A percentile compares a stretch with the other conserved stretches of the same genome.
Evolutionary conservation across 768 basidiomycete species (phyloP).

Genomic region (Ramaria rubella): DNA sequence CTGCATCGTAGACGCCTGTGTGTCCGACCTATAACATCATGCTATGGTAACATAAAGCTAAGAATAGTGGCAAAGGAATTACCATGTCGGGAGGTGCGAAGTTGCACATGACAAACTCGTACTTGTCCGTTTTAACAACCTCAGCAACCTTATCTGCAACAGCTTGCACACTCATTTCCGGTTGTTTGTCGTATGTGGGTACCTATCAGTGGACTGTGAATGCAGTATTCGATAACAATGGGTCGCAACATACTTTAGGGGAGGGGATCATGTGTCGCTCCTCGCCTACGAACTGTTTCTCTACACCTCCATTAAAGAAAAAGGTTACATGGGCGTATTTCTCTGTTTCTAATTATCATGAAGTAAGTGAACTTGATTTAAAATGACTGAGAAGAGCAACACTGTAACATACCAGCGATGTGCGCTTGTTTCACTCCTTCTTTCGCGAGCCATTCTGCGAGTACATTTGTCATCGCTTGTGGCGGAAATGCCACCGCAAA

Average conservation of each 20-base stretch:
- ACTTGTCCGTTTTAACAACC: constrained; percentile 56
- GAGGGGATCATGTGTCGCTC: constrained; percentile 85
- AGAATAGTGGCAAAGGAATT: constrained; percentile 14
- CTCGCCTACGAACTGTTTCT: constrained; percentile 82
- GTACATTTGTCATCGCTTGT: constrained; percentile 86
- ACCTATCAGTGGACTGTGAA: constrained; percentile 34
- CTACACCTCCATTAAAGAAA: constrained; percentile 96
- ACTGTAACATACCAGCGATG: constrained; percentile 55
- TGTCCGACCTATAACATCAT: constrained; percentile 62
- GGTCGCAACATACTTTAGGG: constrained; percentile 47
- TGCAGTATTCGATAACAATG: background rate
- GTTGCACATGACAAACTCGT: constrained; percentile 96
- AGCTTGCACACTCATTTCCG: constrained; percentile 80
- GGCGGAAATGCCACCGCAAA: constrained; percentile 93
- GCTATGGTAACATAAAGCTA: background rate
- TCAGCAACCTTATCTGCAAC: constrained; percentile 94
- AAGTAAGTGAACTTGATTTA: background rate
- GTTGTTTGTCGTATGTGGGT: constrained; percentile 88
- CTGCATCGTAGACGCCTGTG: constrained; percentile 87
- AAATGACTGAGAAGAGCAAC: background rate
- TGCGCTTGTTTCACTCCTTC: constrained; percentile 81
- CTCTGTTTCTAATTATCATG: constrained; percentile 63
- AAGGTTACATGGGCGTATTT: constrained; percentile 98
- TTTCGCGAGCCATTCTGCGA: constrained; percentile 85
- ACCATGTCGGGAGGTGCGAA: constrained; percentile 98